phyloP scores from a whole-genome alignment of 2,329 filamentous ascomycete species.

The Diaporthe citriasiana region DNA sequence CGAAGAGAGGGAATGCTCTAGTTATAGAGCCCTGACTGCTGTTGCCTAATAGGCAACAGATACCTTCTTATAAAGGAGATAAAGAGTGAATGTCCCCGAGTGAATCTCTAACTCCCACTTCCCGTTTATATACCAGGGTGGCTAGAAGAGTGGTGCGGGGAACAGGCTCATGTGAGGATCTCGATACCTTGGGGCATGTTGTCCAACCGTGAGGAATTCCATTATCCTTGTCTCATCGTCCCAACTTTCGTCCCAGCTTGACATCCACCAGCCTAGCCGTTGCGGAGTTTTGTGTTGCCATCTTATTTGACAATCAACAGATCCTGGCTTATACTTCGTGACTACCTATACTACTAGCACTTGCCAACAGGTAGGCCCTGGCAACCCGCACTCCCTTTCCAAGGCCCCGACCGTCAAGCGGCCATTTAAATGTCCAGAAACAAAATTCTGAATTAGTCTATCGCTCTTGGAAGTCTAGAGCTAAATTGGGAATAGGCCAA shows the following conservation, averaged over 20 bases:
- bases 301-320: not conserved
- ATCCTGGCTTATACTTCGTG: not conserved
- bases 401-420: not conserved
- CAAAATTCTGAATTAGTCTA: too few relatives aligned
- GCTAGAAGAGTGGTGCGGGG: not conserved
- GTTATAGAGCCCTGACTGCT: too few relatives aligned
- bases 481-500: too few relatives aligned
- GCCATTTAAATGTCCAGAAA: not conserved
- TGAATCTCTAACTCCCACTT: too few relatives aligned
- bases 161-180: not conserved
- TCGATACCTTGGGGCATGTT: not conserved
- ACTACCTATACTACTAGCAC: not conserved
- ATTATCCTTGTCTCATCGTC: not conserved
- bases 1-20: too few relatives aligned
- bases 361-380: not conserved
- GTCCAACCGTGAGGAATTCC: too few relatives aligned
- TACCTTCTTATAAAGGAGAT: too few relatives aligned
- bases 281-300: not conserved
- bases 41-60: too few relatives aligned
- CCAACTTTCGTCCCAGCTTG: conserved; percentile 2
- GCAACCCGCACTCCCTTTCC: not conserved
- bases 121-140: not conserved
- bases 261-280: not conserved
- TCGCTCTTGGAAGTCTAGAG: too few relatives aligned
- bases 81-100: too few relatives aligned